Conservation (phyloP, 108 stramenopile species). For the Schizochytrium sp. region DNA sequence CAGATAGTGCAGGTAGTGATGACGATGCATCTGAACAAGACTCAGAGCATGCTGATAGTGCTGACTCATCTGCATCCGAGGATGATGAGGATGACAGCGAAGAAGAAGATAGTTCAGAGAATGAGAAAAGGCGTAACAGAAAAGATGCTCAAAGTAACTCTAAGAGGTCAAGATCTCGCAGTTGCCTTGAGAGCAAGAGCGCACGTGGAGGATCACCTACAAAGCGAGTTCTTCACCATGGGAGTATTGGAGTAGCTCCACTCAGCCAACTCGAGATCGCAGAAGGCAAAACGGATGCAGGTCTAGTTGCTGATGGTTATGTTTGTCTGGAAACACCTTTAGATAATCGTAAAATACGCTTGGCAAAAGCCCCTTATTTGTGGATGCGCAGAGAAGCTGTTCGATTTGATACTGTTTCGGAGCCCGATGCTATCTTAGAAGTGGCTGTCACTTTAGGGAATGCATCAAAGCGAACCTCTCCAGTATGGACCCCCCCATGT, state of each 20-base stretch:
- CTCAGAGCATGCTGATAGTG: not conserved
- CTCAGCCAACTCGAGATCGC: conserved; percentile 27
- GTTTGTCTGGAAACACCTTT: not conserved
- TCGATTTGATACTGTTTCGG: not conserved
- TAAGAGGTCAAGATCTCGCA: not conserved
- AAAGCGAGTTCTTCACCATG: not conserved
- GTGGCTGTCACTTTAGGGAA: not conserved
- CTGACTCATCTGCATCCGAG: not conserved
- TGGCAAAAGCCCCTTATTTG: not conserved
- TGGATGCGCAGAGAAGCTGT: not conserved
- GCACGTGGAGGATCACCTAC: not conserved
- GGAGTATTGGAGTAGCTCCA: not conserved
- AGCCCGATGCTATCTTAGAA: conserved; percentile 18
- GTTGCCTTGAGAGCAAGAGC: not conserved
- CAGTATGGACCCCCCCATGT: conserved; percentile 37
- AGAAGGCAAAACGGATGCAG: not conserved
- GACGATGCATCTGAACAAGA: conserved; percentile 4
- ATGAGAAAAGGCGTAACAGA: not conserved
- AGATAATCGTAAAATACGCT: not conserved
- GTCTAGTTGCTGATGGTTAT: conserved; percentile 39
- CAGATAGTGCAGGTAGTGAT: not conserved
- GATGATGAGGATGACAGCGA: not conserved
- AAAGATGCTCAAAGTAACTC: not conserved
- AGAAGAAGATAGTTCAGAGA: not conserved
- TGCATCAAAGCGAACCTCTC: not conserved